These are phyloP conservation scores for Russula earlei DNA, from an alignment of 768 basidiomycete genomes.

Conservation along the genomic window DNA sequence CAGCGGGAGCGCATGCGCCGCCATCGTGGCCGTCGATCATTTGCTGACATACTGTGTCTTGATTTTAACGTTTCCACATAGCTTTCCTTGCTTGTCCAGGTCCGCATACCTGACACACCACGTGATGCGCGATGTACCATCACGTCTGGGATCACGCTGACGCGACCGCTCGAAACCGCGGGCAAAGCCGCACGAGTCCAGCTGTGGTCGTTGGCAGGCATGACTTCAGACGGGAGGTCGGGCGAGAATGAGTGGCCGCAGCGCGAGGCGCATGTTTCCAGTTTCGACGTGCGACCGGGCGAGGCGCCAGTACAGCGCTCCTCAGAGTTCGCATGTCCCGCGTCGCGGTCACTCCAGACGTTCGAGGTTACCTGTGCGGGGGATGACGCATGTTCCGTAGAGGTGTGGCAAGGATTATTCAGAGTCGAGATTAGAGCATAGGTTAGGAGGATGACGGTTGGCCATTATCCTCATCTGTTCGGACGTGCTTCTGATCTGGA, in stretches of 20 bases:
- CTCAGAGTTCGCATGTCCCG: conserved; percentile 3
- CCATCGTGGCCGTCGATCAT: not conserved
- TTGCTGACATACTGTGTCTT: not conserved
- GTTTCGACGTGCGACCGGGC: conserved; percentile 5
- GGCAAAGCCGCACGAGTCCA: not conserved
- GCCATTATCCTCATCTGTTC: not conserved
- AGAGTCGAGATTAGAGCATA: conserved; percentile 3
- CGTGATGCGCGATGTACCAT: conserved; percentile 5
- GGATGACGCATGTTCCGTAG: conserved; percentile 7
- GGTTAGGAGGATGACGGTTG: not conserved
- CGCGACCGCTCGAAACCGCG: conserved; percentile 1
- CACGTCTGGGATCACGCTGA: conserved; percentile 4
- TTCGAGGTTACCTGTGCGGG: conserved; percentile 8
- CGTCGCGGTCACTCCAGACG: conserved; percentile 4
- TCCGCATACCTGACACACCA: conserved; percentile 6
- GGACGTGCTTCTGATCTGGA: not conserved
- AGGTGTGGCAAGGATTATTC: conserved; percentile 12
- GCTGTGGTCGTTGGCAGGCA: not conserved
- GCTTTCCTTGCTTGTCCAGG: conserved; percentile 6
- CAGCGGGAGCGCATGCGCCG: no score
- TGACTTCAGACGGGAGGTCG: not conserved
- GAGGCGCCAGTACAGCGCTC: not conserved
- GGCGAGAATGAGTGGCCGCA: not conserved
- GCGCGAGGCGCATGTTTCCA: conserved; percentile 3
- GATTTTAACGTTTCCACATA: not conserved